Evolutionary conservation across 768 basidiomycete species (phyloP).

Genomic region (Hysterangium stoloniferum): DNA sequence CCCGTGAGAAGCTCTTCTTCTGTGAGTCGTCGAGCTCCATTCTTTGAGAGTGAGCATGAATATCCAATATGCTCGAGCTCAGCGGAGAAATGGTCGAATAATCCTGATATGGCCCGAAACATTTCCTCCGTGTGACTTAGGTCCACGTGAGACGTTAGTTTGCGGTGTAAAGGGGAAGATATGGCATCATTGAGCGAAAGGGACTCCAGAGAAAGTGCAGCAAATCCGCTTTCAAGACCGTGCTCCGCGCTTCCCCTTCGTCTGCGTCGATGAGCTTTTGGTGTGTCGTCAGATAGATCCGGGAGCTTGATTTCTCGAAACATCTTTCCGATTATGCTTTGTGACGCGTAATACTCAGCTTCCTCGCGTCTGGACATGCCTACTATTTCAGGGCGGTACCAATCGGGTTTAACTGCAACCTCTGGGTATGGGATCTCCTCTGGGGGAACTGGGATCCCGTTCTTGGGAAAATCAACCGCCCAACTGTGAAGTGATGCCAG

Average conservation of each 20-base stretch:
- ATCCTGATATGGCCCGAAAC: background rate
- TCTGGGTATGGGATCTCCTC: slow-evolving; percentile 38
- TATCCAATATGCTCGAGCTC: slow-evolving; percentile 43
- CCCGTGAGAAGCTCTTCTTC: slow-evolving; percentile 62
- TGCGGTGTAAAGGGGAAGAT: background rate
- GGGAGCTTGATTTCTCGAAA: slow-evolving; percentile 58
- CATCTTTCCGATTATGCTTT: slow-evolving; percentile 49
- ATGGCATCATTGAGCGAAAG: background rate
- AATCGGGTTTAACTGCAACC: slow-evolving; percentile 41
- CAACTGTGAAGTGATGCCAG: slow-evolving; percentile 52
- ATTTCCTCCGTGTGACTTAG: slow-evolving; percentile 12
- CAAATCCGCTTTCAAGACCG: background rate
- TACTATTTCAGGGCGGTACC: slow-evolving; percentile 49
- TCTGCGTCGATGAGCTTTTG: slow-evolving; percentile 28
- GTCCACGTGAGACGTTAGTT: slow-evolving; percentile 16
- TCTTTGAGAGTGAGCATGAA: slow-evolving; percentile 37
- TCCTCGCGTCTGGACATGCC: slow-evolving; percentile 26
- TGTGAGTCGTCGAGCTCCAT: slow-evolving; percentile 34
- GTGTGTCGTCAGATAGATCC: slow-evolving; percentile 14
- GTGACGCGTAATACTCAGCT: slow-evolving; percentile 41
- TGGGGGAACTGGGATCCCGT: slow-evolving; percentile 38
- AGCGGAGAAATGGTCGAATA: slow-evolving; percentile 33
- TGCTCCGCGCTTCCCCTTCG: background rate
- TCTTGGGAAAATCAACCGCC: slow-evolving; percentile 64
- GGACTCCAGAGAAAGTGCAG: background rate